Evolutionary conservation across 352 stramenopile species (phyloP).

Genomic region (Globisporangium orthogonon): DNA sequence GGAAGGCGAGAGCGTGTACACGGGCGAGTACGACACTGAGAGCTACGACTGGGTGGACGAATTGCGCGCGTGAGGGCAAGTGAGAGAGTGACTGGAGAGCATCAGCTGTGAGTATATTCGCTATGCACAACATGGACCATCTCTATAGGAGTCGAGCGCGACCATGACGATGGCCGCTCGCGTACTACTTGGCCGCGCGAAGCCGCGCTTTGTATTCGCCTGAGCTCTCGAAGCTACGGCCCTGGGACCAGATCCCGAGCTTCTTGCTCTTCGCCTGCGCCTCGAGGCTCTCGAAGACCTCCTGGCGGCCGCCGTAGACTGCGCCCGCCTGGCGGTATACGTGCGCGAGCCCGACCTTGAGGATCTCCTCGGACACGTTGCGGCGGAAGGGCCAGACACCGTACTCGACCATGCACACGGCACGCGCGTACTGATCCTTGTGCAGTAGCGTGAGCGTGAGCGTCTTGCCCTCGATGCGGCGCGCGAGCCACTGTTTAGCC

Average conservation of each 20-base stretch:
- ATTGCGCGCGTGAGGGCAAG: constrained; percentile 5
- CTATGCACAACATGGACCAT: no score
- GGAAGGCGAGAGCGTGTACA: not conserved
- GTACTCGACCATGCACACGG: constrained; percentile 81
- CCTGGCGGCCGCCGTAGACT: constrained; percentile 71
- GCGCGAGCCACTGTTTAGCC: constrained; percentile 66
- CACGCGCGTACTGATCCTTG: constrained; percentile 81
- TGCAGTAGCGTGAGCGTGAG: constrained; percentile 76
- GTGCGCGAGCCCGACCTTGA: constrained; percentile 64
- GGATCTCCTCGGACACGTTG: constrained; percentile 75
- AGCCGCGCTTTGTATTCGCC: constrained; percentile 75
- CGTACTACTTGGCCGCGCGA: constrained; percentile 19
- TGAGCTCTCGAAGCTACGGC: constrained; percentile 61
- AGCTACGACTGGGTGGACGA: constrained; percentile 12
- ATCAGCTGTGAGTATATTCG: not conserved
- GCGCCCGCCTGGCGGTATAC: constrained; percentile 75
- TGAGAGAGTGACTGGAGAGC: not conserved
- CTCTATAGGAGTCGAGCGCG: no score
- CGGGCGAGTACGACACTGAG: constrained; percentile 7
- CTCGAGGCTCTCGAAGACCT: constrained; percentile 66
- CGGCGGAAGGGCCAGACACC: constrained; percentile 69
- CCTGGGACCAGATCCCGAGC: constrained; percentile 71
- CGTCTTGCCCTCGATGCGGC: constrained; percentile 28
- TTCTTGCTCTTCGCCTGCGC: constrained; percentile 53
- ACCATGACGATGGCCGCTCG: not conserved